phyloP scores from a whole-genome alignment of 768 basidiomycete genomes.

The Royoungia palumana region DNA sequence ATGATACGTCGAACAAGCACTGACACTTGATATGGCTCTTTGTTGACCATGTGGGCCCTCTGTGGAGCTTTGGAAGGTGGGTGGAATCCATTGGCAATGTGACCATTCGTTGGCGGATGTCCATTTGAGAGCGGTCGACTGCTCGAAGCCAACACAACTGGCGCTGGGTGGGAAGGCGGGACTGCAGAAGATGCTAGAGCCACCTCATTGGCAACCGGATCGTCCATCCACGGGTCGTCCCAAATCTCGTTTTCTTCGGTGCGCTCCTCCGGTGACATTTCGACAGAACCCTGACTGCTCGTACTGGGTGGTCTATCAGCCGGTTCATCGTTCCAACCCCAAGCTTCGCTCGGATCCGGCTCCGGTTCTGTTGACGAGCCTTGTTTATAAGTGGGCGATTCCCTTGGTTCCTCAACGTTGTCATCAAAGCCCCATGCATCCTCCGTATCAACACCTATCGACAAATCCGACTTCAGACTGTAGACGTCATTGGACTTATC shows the following conservation, averaged over 20 bases:
- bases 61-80: constrained; percentile 18
- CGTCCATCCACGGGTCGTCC: constrained; percentile 71
- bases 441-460: constrained; percentile 24
- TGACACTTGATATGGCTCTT: constrained; percentile 62
- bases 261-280: constrained; percentile 25
- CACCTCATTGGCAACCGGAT: constrained; percentile 26
- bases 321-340: constrained; percentile 67
- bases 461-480: constrained; percentile 25
- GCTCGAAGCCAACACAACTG: constrained; percentile 52
- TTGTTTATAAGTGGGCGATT: constrained; percentile 14
- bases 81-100: constrained; percentile 17
- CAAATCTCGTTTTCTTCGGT: constrained; percentile 46
- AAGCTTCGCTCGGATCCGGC: constrained; percentile 53
- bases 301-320: constrained; percentile 32
- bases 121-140: constrained; percentile 36
- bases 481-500: constrained; percentile 43
- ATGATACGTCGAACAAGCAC: constrained; percentile 52
- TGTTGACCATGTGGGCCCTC: constrained; percentile 10
- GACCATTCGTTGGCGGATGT: constrained; percentile 20
- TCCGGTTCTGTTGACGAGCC: constrained; percentile 26
- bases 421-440: constrained; percentile 57
- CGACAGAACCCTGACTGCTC: not conserved
- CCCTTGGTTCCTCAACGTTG: constrained; percentile 31
- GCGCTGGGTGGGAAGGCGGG: constrained; percentile 28
- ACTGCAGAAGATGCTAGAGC: constrained; percentile 21